phyloP scores from a whole-genome alignment of 495 filamentous ascomycete genomes.

The Neurospora tetraspora region DNA sequence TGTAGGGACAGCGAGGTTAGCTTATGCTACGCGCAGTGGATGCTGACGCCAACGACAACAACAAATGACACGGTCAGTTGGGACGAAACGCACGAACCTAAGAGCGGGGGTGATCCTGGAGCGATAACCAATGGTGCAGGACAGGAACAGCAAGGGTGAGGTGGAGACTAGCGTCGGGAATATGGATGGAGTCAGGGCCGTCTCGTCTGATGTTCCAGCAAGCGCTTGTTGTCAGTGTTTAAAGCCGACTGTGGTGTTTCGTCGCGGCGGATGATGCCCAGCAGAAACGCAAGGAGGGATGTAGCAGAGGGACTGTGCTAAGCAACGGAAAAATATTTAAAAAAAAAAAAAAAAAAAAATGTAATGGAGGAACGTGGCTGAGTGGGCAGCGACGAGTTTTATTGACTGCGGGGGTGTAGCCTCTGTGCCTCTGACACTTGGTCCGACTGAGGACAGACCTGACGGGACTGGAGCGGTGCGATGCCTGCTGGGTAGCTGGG shows the following conservation, averaged over 20 bases:
- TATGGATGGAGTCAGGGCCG: neutral
- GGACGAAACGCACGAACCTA: neutral
- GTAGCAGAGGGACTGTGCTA: neutral
- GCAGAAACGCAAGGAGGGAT: constrained; percentile 15
- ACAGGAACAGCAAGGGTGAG: neutral
- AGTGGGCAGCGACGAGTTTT: constrained; percentile 27
- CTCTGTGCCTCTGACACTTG: constrained; percentile 5
- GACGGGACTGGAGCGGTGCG: constrained; percentile 11
- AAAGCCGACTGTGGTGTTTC: constrained; percentile 2
- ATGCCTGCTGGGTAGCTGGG: neutral
- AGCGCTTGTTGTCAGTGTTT: neutral
- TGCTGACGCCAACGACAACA: neutral
- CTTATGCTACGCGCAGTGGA: neutral
- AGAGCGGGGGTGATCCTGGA: neutral
- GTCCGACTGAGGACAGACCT: neutral
- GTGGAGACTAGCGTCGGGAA: neutral
- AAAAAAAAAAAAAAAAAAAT: constrained; percentile 10
- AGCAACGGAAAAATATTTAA: constrained; percentile 3
- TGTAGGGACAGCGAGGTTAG: neutral
- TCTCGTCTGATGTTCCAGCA: neutral
- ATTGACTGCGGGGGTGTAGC: constrained; percentile 23
- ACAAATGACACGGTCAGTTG: neutral
- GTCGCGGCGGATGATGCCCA: constrained; percentile 12
- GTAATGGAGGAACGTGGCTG: constrained; percentile 18
- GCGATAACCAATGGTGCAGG: neutral